Evolutionary conservation across 1,284 basidiomycete species (phyloP).

Genomic region (Moesziomyces parantarcticus): DNA sequence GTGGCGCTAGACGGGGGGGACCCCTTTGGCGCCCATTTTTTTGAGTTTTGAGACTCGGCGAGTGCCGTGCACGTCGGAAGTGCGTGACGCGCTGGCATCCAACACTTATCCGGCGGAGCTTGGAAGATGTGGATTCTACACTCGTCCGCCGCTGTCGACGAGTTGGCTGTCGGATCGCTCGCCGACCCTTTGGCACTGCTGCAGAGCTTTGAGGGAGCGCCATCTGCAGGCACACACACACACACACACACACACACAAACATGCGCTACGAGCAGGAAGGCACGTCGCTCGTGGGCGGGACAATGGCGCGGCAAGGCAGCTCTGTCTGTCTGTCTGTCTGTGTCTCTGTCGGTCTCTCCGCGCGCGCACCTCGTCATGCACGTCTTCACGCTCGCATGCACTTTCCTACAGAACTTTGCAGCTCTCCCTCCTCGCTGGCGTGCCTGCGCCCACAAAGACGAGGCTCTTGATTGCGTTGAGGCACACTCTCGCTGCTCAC

Average conservation of each 20-base stretch:
- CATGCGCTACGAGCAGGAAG: too few species aligned
- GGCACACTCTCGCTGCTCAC: background rate
- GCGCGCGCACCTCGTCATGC: background rate
- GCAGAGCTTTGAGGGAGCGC: too few species aligned
- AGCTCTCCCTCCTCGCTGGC: background rate
- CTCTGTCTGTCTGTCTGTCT: too few species aligned
- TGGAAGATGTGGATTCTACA: conserved; percentile 22
- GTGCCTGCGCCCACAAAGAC: too few species aligned
- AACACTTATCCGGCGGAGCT: conserved; percentile 12
- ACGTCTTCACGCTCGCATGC: background rate
- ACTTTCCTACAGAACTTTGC: background rate
- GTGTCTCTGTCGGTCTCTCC: too few species aligned
- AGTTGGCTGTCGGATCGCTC: too few species aligned
- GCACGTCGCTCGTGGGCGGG: too few species aligned
- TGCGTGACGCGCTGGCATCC: conserved; percentile 23
- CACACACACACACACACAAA: too few species aligned
- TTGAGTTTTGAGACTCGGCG: background rate
- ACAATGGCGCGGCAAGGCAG: too few species aligned
- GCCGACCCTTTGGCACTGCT: too few species aligned
- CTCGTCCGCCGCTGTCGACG: background rate
- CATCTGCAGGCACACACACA: too few species aligned
- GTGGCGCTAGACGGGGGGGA: background rate
- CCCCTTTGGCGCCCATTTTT: background rate
- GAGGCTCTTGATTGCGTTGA: background rate
- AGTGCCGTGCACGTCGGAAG: background rate